phyloP scores from a whole-genome alignment of 192 early-diverging fungal genomes.

The Thoreauomyces humboldtii region DNA sequence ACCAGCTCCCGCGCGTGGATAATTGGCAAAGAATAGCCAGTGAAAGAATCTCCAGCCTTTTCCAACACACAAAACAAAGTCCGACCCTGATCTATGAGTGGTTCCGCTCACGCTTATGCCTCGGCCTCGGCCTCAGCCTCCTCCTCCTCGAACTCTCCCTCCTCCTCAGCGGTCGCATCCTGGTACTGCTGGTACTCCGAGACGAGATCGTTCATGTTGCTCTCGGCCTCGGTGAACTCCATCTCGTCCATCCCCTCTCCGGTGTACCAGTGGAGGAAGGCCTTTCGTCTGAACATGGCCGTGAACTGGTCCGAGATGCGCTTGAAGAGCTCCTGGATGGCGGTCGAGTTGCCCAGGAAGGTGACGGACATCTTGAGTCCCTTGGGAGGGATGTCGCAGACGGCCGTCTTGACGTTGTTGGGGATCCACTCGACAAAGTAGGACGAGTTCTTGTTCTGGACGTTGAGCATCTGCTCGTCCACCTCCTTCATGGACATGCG shows the following conservation, averaged over 20 bases:
- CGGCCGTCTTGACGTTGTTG: conserved; percentile 90
- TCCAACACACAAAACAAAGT: too few relatives aligned
- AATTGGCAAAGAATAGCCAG: too few relatives aligned
- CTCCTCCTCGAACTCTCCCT: conserved; percentile 27
- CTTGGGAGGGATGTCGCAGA: conserved; percentile 86
- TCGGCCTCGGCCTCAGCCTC: conserved; percentile 14
- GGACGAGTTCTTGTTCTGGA: conserved; percentile 93
- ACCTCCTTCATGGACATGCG: conserved; percentile 96
- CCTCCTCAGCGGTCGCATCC: conserved; percentile 53
- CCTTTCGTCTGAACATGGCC: conserved; percentile 87
- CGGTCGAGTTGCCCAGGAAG: conserved; percentile 90
- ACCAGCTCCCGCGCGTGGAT: too few relatives aligned
- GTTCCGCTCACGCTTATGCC: too few relatives aligned
- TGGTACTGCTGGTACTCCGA: conserved; percentile 94
- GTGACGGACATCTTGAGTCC: conserved; percentile 89
- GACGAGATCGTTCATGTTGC: conserved; percentile 97
- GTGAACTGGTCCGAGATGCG: conserved; percentile 88
- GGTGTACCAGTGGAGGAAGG: conserved; percentile 96
- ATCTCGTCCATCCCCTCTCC: conserved; percentile 95
- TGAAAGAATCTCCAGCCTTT: too few relatives aligned
- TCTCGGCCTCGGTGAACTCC: conserved; percentile 93
- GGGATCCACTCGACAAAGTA: conserved; percentile 99
- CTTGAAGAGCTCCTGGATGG: conserved; percentile 92
- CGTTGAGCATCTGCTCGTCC: conserved; percentile 93
- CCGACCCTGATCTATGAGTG: too few relatives aligned